Evolutionary conservation across 148 eudicot genomes (phyloP), one percentile per base, ranked within the genome.

Genomic region (Selenicereus undatus): DNA sequence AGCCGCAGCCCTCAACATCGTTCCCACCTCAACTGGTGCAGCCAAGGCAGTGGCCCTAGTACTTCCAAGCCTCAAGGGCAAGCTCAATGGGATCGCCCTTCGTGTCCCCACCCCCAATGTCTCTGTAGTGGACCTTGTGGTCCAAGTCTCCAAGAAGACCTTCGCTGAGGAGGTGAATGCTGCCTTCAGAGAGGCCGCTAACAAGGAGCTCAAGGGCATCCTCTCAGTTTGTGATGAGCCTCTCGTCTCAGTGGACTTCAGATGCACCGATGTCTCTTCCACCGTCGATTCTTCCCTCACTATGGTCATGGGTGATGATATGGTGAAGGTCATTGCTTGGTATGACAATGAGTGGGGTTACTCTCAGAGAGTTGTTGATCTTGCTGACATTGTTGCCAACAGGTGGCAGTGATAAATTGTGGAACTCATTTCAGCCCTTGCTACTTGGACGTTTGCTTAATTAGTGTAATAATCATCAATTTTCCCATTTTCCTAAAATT

Each of bases 251-350:
- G 92, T 92, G 9, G 99, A 96, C 84, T 96, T 96, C 85, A 88
- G 98, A 78, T 93, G 99, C 90, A 81, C 86, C 8, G 97, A 96
- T 52, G 97, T 93, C 10, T 96, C 99, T 18, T 96, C 99, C 0
- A 96, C 98, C 2, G 90, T 96, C 2, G 99, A 96, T 75, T 88
- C 99, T 17, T 96, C 99, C 11, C 81, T 96, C 22, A 96, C 98
- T 64, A 96, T 96, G 99, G 99, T 96, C 56, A 96, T 96, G 99
- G 99, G 99, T 50, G 99, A 96, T 71, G 99, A 96, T 85, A 91
- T 96, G 99, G 99, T 96, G 11, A 93, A 96, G 91, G 99, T 96
- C 20, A 93, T 96, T 69, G 99, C 99, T 5, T 96, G 98, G 99
- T 93, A 96, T 76, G 99, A 96, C 78, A 96, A 96, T 70, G 99